Evolutionary conservation across 2,329 filamentous ascomycete genomes (phyloP).

Genomic region (Cordyceps pruinosa): DNA sequence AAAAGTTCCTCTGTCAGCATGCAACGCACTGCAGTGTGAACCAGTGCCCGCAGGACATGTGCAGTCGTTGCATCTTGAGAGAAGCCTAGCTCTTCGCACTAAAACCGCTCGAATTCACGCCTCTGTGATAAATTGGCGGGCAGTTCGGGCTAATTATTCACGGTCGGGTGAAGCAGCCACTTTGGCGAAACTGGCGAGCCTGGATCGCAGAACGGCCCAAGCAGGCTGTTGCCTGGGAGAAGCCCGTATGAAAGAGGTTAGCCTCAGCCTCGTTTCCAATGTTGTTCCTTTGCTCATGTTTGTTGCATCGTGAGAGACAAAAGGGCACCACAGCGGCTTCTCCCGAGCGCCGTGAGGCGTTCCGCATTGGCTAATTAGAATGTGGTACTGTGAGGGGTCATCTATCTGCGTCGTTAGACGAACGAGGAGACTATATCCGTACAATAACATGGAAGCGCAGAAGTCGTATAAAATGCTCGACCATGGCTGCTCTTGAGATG

Average conservation of each 20-base stretch:
- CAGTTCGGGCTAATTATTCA: not conserved
- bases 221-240: not conserved
- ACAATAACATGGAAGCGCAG: not conserved
- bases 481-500: not conserved
- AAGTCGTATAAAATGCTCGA: not conserved
- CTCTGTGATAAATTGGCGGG: not conserved
- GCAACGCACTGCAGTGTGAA: not conserved
- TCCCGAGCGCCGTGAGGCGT: not conserved
- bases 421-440: no score
- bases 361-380: not conserved
- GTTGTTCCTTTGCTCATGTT: not conserved
- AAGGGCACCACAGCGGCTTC: not conserved
- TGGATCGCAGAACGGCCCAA: not conserved
- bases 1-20: not conserved
- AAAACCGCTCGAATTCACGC: not conserved
- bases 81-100: no score
- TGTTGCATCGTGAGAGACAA: not conserved
- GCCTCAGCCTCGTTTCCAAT: not conserved
- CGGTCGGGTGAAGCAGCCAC: not conserved
- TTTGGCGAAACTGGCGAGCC: not conserved
- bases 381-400: no score
- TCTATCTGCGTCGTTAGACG: no score
- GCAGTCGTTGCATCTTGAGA: not conserved
- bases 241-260: not conserved
- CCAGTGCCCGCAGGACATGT: not conserved